A percentile compares a stretch with the other conserved stretches of the same genome.
Evolutionary conservation across 2,329 filamentous ascomycete species (phyloP).

Genomic region (Dryadomyces quercivorus): DNA sequence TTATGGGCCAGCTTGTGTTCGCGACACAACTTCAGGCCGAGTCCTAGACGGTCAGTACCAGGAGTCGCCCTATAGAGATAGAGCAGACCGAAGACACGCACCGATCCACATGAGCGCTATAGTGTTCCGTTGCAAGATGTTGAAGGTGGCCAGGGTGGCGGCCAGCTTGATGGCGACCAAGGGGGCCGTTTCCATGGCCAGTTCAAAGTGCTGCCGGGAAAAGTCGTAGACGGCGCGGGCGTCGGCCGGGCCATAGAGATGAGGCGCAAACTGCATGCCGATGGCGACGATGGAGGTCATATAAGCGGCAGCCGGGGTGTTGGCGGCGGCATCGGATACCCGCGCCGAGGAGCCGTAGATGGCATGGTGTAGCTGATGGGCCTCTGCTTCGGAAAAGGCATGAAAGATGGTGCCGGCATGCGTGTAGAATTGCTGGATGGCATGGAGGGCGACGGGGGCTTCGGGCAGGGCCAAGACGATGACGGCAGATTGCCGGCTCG

Average conservation of each 20-base stretch:
- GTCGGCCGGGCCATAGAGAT: slow-evolving; percentile 8
- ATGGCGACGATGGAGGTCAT: slow-evolving; percentile 17
- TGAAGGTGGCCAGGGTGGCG: slow-evolving; percentile 18
- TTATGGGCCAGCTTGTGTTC: slow-evolving; percentile 12
- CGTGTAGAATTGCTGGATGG: neutral
- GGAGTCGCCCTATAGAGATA: too few relatives aligned
- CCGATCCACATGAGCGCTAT: slow-evolving; percentile 18
- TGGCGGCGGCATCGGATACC: neutral
- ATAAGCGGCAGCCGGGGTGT: slow-evolving; percentile 12
- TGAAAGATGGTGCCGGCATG: neutral
- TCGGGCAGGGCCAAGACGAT: slow-evolving; percentile 12
- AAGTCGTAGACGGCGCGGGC: slow-evolving; percentile 16
- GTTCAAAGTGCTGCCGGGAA: slow-evolving; percentile 16
- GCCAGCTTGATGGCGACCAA: slow-evolving; percentile 19
- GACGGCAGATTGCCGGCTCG: neutral
- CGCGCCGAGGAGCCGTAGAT: neutral
- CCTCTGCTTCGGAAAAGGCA: neutral
- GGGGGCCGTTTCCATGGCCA: slow-evolving; percentile 14
- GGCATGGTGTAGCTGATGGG: neutral
- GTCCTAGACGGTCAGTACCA: slow-evolving; percentile 10
- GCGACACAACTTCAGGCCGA: slow-evolving; percentile 17
- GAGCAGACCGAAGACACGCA: neutral
- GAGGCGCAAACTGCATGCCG: slow-evolving; percentile 16
- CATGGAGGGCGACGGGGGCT: slow-evolving; percentile 10
- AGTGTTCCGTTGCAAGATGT: slow-evolving; percentile 18